Evolutionary conservation across 1,284 basidiomycete species (phyloP).

Genomic region (Omphalotus olearius): DNA sequence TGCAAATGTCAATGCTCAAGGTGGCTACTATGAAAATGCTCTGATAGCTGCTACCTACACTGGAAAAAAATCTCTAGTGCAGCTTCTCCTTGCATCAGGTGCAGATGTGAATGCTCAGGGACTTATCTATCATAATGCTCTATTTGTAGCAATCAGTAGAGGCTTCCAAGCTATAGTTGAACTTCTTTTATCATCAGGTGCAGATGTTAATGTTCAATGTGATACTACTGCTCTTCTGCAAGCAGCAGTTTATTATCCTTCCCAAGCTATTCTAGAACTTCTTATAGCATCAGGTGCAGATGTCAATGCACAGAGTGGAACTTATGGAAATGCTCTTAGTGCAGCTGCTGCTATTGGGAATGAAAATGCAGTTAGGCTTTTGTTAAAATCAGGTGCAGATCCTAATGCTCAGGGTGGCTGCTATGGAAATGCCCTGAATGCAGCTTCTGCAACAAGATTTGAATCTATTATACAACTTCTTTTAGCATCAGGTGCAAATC

Average conservation of each 20-base stretch:
- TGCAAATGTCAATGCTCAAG: no score
- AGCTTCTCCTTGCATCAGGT: no score
- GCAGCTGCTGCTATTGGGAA: not conserved
- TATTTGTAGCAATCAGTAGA: no score
- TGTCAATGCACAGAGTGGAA: not conserved
- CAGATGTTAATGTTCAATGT: conserved; percentile 4
- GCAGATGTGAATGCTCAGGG: conserved; percentile 3
- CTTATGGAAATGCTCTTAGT: not conserved
- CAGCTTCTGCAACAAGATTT: no score
- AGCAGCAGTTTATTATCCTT: no score
- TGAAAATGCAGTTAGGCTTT: not conserved
- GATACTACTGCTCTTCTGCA: no score
- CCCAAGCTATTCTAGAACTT: not conserved
- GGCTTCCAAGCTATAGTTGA: not conserved
- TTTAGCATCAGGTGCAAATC: no score
- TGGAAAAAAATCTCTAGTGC: no score
- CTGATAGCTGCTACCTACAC: not conserved
- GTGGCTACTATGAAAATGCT: no score
- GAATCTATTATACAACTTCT: no score
- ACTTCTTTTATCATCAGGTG: not conserved
- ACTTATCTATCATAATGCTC: not conserved
- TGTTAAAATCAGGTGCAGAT: not conserved
- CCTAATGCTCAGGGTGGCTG: not conserved
- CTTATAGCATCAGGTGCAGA: not conserved
- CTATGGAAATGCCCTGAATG: conserved; percentile 4